phyloP scores from a whole-genome alignment of 1,284 basidiomycete species.

The Mycosarcoma mackinlayi region DNA sequence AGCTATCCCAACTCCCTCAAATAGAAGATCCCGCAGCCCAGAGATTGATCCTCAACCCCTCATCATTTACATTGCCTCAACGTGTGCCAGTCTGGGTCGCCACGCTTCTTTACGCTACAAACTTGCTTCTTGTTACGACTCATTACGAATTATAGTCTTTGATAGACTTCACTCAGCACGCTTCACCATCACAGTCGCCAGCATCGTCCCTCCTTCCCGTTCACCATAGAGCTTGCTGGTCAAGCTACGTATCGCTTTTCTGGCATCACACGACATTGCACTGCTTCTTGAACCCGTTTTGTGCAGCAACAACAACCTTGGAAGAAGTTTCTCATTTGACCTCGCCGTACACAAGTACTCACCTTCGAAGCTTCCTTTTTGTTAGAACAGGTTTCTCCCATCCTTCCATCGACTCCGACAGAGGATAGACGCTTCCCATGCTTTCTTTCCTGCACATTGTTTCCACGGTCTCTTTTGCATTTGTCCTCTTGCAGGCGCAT shows the following conservation, averaged over 20 bases:
- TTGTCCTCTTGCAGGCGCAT: conserved; percentile 17
- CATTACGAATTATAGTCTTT: too few relatives aligned
- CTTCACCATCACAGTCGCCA: not conserved
- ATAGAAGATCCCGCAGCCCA: not conserved
- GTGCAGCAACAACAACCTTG: not conserved
- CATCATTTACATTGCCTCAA: not conserved
- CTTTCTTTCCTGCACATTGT: conserved; percentile 16
- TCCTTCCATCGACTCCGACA: not conserved
- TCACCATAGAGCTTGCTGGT: conserved; percentile 14
- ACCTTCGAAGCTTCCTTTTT: not conserved
- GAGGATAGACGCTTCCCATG: conserved; percentile 18
- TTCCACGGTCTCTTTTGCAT: conserved; percentile 10
- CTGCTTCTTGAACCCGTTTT: not conserved
- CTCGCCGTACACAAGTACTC: not conserved
- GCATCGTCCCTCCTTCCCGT: not conserved
- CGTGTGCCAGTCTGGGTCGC: too few relatives aligned
- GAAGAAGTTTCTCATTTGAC: not conserved
- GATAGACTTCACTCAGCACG: too few relatives aligned
- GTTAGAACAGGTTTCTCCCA: conserved; percentile 11
- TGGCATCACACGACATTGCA: too few relatives aligned
- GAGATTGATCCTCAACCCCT: not conserved
- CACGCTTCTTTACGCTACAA: too few relatives aligned
- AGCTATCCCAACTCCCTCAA: not conserved
- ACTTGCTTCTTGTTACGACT: too few relatives aligned
- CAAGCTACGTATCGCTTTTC: too few relatives aligned